Base-by-base conservation (phyloP, 768 basidiomycete genomes). In the Baorangia bicolor region DNA sequence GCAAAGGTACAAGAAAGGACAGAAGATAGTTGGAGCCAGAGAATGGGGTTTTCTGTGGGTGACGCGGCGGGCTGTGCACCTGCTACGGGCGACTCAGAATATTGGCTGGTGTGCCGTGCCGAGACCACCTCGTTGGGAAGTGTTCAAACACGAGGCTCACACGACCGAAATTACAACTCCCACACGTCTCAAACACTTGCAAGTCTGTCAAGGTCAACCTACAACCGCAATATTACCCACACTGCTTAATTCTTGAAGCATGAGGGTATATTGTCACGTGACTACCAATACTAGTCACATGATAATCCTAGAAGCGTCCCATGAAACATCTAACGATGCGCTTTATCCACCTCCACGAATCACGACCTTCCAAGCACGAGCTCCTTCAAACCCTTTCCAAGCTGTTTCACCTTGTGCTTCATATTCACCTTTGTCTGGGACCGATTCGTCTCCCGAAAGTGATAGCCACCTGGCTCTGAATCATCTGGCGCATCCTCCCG, bases 371-470 rank as follows among this genome's bases (percentile, higher is more conserved):
- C 63, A 28, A 73, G 64, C 23, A 71, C 61, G 5, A 71, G 56
- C n/a, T 66, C 64, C 45, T 68, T 73, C 61, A 71, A 43, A 27
- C 72, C 70, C 51, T 49, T 68, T 3, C 71, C 68, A 33, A 71
- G 56, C 35, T 62, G 70, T 52, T 55, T 68, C n/a, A 71, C 66
- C 51, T 49, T 68, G 11, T 57, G 52, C 44, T 68, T 71, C 58
- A 71, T 14, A 1, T 59, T 57, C 47, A 57, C 23, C 49, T 25
- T 73, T 10, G 41, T 53, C 38, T 52, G 52, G 5, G 62, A 66
- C n/a, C 55, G 60, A 34, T 48, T 49, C 53, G 48, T 71, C 55
- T 72, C 71, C 27, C 57, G 57, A 59, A 73, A 73, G 11, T 58
- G 66, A 50, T 70, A 73, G 12, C 58, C 64, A 33, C 71, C 68